Evolutionary conservation across 2,329 filamentous ascomycete species (phyloP).

Genomic region (Fusarium dlaminii): DNA sequence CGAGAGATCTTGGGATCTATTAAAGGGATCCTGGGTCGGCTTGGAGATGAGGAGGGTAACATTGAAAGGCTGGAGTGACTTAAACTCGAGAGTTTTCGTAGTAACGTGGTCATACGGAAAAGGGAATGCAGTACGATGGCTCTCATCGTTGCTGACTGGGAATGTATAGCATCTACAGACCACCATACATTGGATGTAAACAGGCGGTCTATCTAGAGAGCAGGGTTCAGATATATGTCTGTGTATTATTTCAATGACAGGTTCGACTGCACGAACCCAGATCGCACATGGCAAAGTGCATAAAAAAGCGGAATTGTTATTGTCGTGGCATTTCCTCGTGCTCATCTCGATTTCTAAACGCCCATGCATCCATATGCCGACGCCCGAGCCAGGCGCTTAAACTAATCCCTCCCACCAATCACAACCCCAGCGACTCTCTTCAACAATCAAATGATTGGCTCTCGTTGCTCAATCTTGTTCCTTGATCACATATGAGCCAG

Average conservation of each 20-base stretch:
- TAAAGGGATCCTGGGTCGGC: neutral
- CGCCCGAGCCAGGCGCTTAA: conserved; percentile 36
- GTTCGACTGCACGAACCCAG: neutral
- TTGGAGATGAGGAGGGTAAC: conserved; percentile 2
- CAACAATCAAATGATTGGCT: conserved; percentile 24
- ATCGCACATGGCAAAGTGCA: conserved; percentile 21
- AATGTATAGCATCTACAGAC: neutral
- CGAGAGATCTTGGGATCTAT: conserved; percentile 30
- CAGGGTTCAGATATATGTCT: neutral
- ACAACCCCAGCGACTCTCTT: conserved; percentile 6
- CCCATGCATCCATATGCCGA: conserved; percentile 28
- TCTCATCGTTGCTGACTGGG: neutral
- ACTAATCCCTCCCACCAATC: conserved; percentile 21
- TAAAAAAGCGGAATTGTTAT: neutral
- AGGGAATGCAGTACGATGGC: neutral
- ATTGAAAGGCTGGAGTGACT: neutral
- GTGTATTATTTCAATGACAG: neutral
- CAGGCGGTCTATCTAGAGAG: neutral
- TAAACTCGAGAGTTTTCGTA: neutral
- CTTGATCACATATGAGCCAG: conserved; percentile 25
- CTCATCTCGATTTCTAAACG: conserved; percentile 21
- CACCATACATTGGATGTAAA: neutral
- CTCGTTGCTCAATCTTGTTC: conserved; percentile 16
- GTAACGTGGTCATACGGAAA: neutral
- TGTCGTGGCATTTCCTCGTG: conserved; percentile 13